phyloP scores from a whole-genome alignment of 1,139 yeast species.

The Candida tetrigidarum region DNA sequence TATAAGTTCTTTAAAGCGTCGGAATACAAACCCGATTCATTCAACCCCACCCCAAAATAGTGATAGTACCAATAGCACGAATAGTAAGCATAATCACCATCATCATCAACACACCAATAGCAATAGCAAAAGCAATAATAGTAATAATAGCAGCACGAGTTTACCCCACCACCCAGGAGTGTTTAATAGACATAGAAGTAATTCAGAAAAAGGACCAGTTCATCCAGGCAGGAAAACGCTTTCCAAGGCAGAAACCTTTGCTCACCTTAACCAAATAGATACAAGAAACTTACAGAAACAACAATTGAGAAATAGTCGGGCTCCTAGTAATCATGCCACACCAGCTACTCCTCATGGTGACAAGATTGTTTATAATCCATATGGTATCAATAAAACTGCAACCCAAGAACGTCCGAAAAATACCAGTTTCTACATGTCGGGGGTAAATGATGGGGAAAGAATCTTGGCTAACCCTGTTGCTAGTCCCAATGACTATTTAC shows the following conservation, averaged over 20 bases:
- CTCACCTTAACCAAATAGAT: slow-evolving; percentile 40
- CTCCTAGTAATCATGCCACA: slow-evolving; percentile 15
- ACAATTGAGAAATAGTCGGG: slow-evolving; percentile 17
- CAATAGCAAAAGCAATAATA: background rate
- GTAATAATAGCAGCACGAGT: background rate
- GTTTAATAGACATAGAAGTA: slow-evolving; percentile 4
- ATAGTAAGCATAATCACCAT: background rate
- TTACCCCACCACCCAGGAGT: background rate
- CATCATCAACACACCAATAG: background rate
- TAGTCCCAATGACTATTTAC: slow-evolving; percentile 69
- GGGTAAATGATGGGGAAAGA: slow-evolving; percentile 41
- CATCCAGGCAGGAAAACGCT: slow-evolving; percentile 3
- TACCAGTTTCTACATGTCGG: slow-evolving; percentile 46
- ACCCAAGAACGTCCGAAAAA: slow-evolving; percentile 39
- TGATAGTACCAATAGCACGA: background rate
- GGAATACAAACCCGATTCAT: slow-evolving; percentile 25
- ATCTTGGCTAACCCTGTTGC: slow-evolving; percentile 66
- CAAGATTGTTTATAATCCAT: slow-evolving; percentile 51
- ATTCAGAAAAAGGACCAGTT: slow-evolving; percentile 5
- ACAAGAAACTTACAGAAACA: slow-evolving; percentile 32
- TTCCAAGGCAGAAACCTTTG: slow-evolving; percentile 42
- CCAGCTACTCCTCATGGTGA: slow-evolving; percentile 22
- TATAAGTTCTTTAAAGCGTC: slow-evolving; percentile 31
- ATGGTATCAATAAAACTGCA: slow-evolving; percentile 45
- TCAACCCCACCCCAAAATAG: background rate